phyloP scores from a whole-genome alignment of 2,329 filamentous ascomycete genomes.

The Sporothrix protearum region DNA sequence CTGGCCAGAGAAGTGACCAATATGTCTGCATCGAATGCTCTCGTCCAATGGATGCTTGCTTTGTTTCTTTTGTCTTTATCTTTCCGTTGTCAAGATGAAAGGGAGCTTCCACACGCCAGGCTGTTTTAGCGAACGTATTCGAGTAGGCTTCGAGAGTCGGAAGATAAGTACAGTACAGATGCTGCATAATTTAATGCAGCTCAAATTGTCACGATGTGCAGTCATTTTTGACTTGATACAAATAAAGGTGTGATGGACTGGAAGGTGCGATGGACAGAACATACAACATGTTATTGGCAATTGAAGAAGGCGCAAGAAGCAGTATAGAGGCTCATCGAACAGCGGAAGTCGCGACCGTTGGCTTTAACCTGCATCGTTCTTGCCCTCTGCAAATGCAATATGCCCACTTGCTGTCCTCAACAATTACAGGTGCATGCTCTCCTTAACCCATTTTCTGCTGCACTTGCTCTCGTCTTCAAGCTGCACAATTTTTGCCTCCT shows the following conservation, averaged over 20 bases:
- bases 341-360: neutral
- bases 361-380: neutral
- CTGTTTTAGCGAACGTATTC: neutral
- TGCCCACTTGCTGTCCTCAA: neutral
- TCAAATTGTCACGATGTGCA: neutral
- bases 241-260: too few relatives aligned
- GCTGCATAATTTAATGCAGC: too few relatives aligned
- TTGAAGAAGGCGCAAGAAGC: neutral
- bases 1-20: slow-evolving; percentile 7
- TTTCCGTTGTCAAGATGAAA: neutral
- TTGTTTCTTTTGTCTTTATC: neutral
- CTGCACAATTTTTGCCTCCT: neutral
- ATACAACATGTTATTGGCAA: neutral
- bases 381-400: neutral
- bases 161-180: neutral
- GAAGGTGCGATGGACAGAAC: neutral
- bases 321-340: neutral
- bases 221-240: neutral
- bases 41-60: neutral
- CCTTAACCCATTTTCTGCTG: neutral
- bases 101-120: neutral
- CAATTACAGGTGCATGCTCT: neutral
- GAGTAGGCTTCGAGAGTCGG: too few relatives aligned
- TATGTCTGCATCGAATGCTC: neutral
- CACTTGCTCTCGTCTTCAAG: neutral